A percentile compares a stretch with the other conserved stretches of the same genome.
phyloP scores from a whole-genome alignment of 2,329 filamentous ascomycete species.

The Byssothecium circinans region DNA sequence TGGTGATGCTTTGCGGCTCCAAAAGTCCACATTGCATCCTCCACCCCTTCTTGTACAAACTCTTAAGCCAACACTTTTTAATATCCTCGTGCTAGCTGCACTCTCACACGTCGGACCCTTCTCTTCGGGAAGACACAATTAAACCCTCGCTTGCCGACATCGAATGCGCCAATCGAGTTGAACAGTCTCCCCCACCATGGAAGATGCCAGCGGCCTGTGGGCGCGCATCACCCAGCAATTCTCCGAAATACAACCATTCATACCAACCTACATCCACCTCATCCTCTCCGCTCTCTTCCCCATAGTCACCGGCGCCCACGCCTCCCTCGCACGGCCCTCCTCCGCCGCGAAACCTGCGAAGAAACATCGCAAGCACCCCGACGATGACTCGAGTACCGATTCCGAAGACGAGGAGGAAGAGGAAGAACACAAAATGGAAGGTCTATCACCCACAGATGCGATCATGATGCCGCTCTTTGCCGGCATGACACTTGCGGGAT shows the following conservation, averaged over 20 bases:
- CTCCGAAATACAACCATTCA: constrained; percentile 40
- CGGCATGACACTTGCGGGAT: constrained; percentile 67
- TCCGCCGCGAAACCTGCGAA: constrained; percentile 70
- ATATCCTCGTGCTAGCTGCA: no score
- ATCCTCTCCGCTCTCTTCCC: constrained; percentile 73
- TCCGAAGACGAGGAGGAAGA: constrained; percentile 55
- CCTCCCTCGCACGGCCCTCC: constrained; percentile 78
- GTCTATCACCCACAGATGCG: constrained; percentile 75
- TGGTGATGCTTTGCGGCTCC: no score
- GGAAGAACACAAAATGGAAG: constrained; percentile 63
- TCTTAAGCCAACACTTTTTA: no score
- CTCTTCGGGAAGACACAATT: no score
- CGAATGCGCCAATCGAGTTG: no score
- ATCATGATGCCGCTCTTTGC: constrained; percentile 82
- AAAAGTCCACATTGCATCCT: no score
- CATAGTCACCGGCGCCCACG: constrained; percentile 82
- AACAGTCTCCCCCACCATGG: constrained; percentile 20
- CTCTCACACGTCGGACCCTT: no score
- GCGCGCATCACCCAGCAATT: constrained; percentile 49
- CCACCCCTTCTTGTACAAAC: no score
- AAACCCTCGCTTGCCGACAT: no score
- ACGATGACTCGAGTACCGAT: constrained; percentile 42
- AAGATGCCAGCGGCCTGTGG: constrained; percentile 30
- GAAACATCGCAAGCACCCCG: constrained; percentile 46
- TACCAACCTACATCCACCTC: constrained; percentile 63